These are phyloP conservation scores for Cyberlindnera xylosilytica DNA, from an alignment of 805 yeast genomes.

Conservation along the genomic window DNA sequence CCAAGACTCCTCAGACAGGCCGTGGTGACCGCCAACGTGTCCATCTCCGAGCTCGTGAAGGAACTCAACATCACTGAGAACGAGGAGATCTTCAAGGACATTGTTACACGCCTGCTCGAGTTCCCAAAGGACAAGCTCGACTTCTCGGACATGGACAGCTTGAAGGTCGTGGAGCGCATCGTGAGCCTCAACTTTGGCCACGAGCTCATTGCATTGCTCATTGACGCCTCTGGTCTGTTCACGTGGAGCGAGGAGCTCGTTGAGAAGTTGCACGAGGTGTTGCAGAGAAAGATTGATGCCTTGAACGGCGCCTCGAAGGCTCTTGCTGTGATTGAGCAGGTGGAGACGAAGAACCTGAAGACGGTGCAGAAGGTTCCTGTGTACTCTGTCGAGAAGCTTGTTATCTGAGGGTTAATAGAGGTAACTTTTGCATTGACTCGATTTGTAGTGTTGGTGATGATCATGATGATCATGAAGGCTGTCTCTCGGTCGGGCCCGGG, in stretches of 20 bases:
- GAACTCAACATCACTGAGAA: constrained; percentile 56
- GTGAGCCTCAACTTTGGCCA: constrained; percentile 49
- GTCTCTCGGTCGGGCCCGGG: too few relatives aligned
- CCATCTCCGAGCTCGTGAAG: constrained; percentile 57
- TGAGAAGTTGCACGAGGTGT: constrained; percentile 39
- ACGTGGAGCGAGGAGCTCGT: constrained; percentile 56
- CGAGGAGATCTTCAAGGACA: constrained; percentile 65
- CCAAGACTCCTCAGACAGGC: constrained; percentile 79
- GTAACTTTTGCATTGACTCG: neutral
- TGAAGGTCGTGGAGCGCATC: constrained; percentile 43
- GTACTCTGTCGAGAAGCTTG: constrained; percentile 50
- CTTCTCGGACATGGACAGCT: constrained; percentile 29
- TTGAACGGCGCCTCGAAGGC: constrained; percentile 37
- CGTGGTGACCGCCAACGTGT: constrained; percentile 69
- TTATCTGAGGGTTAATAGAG: constrained; percentile 10
- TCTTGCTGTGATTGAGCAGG: constrained; percentile 26
- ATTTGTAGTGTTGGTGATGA: too few relatives aligned
- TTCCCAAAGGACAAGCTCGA: constrained; percentile 45
- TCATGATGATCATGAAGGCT: too few relatives aligned
- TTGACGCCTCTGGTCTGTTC: constrained; percentile 73
- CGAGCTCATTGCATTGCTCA: constrained; percentile 57
- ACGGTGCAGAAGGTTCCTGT: constrained; percentile 45
- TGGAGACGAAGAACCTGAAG: constrained; percentile 29
- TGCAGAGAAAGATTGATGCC: constrained; percentile 46
- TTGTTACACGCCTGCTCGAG: constrained; percentile 59